Conservation (phyloP, 768 basidiomycete genomes). For the Mycena chlorophos region DNA sequence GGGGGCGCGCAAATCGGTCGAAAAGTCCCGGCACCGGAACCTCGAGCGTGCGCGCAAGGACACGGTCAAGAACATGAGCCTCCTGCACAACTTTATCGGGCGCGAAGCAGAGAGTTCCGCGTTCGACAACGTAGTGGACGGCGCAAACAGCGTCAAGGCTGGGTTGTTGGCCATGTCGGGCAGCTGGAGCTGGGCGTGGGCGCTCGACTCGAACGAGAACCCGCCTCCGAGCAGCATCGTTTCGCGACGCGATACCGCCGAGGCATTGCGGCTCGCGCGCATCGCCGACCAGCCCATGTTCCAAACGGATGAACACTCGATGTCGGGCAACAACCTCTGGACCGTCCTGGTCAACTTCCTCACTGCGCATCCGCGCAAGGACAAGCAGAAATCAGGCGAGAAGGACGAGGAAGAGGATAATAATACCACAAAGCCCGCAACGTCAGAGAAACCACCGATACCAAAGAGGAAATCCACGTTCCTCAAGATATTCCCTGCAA, state of each 20-base stretch:
- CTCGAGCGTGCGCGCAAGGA: conserved; percentile 66
- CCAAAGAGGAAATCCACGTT: conserved; percentile 14
- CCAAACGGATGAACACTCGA: conserved; percentile 49
- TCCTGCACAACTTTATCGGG: conserved; percentile 42
- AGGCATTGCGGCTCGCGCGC: conserved; percentile 70
- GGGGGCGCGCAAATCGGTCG: conserved; percentile 54
- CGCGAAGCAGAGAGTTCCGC: conserved; percentile 29
- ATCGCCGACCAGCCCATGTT: conserved; percentile 69
- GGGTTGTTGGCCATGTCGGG: conserved; percentile 46
- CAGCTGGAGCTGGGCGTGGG: conserved; percentile 85
- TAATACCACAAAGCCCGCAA: neutral
- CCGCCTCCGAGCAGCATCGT: conserved; percentile 94
- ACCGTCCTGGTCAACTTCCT: conserved; percentile 63
- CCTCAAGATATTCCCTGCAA: conserved; percentile 12
- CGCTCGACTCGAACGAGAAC: conserved; percentile 70
- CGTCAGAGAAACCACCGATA: neutral
- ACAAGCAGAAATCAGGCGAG: conserved; percentile 26
- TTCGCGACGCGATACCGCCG: conserved; percentile 81
- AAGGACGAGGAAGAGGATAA: neutral
- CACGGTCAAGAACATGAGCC: conserved; percentile 51
- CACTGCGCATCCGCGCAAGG: conserved; percentile 50
- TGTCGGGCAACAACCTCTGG: conserved; percentile 78
- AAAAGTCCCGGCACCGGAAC: conserved; percentile 66
- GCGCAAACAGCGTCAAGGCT: conserved; percentile 33
- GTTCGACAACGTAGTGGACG: conserved; percentile 20